These are phyloP conservation scores for Solanum hybrid DNA, from an alignment of 305 asterid species.

Conservation along the genomic window DNA sequence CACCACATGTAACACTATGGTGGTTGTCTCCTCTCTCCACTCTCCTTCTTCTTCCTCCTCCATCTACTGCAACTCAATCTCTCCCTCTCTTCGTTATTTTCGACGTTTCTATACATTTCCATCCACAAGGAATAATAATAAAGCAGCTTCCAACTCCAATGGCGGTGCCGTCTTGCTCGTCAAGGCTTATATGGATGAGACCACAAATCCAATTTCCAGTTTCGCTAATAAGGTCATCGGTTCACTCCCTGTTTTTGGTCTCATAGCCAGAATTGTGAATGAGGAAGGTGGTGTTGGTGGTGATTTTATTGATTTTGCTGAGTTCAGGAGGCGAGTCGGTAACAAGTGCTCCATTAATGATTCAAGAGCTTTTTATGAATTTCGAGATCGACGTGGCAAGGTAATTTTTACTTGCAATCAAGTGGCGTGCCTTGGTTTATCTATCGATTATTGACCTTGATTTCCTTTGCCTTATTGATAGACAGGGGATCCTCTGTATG, in stretches of 20 bases:
- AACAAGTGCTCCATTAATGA: slow-evolving; percentile 77
- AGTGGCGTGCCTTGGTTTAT: not conserved
- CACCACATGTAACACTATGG: slow-evolving; percentile 35
- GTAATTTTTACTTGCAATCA: slow-evolving; percentile 18
- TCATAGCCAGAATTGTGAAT: slow-evolving; percentile 61
- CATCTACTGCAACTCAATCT: slow-evolving; percentile 26
- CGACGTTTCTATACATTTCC: slow-evolving; percentile 34
- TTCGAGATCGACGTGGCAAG: slow-evolving; percentile 76
- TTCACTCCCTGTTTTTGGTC: slow-evolving; percentile 79
- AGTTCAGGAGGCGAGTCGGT: slow-evolving; percentile 79
- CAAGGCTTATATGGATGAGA: slow-evolving; percentile 72
- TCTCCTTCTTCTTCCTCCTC: slow-evolving; percentile 13
- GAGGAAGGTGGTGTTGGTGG: slow-evolving; percentile 89
- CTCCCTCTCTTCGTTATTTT: slow-evolving; percentile 40
- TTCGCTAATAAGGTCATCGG: slow-evolving; percentile 76
- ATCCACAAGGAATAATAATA: slow-evolving; percentile 4
- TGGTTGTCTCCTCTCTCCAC: slow-evolving; percentile 60
- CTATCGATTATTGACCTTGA: not conserved
- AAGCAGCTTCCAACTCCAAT: slow-evolving; percentile 18
- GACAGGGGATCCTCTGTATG: slow-evolving; percentile 83
- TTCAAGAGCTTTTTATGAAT: slow-evolving; percentile 68
- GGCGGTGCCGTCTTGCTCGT: slow-evolving; percentile 26
- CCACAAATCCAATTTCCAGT: slow-evolving; percentile 53
- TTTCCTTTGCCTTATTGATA: slow-evolving; percentile 11
- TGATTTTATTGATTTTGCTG: slow-evolving; percentile 77